Base-by-base conservation (phyloP, 1,284 basidiomycete genomes). In the Vanrija sp. region DNA sequence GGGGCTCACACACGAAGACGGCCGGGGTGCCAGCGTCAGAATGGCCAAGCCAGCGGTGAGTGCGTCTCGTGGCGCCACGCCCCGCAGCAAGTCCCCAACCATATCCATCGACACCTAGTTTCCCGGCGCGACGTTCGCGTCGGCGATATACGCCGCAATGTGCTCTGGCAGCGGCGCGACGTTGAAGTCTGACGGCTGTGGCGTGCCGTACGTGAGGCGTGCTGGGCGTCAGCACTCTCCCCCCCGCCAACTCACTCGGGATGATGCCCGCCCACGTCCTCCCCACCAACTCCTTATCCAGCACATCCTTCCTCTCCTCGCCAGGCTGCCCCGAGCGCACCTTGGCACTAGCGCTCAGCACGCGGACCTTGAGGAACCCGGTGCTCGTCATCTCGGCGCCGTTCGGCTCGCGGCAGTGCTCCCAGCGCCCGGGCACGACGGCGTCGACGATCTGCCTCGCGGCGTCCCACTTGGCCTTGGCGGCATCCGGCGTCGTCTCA, bases 341-440 rank as follows among this genome's bases (percentile, higher is more conserved):
- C 53, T 68, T 68, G 12, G 66, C 66, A 24, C 66, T 68, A 2
- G 67, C 68, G 23, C 52, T 54, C 37, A 64, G 56, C 14, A 69
- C 54, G 15, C 60, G 51, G 24, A 71, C 47, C 39, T 65, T 58
- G 12, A 69, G 41, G 18, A 71, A 63, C 6, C 63, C 67, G 19
- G 67, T 69, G 6, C 57, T 59, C 27, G 61, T 53, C 47, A 60
- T 52, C 47, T 71, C 66, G 31, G 56, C 58, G 8, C 44, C 19
- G 27, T 57, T 54, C 5, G 65, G 63, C 55, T 57, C 42, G 1
- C 66, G 49, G 37, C 60, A 60, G 10, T 50, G 37, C 4, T 64
- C 59, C 62, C 62, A 68, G 1, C 66, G 57, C 3, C 60, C 63
- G 2, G 60, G 59, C 19, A 61, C 52, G n/a, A 62, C 56, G 23